These are phyloP conservation scores for Heliamphora pulchella DNA, from an alignment of 179 eudicot species.

Conservation along the genomic window DNA sequence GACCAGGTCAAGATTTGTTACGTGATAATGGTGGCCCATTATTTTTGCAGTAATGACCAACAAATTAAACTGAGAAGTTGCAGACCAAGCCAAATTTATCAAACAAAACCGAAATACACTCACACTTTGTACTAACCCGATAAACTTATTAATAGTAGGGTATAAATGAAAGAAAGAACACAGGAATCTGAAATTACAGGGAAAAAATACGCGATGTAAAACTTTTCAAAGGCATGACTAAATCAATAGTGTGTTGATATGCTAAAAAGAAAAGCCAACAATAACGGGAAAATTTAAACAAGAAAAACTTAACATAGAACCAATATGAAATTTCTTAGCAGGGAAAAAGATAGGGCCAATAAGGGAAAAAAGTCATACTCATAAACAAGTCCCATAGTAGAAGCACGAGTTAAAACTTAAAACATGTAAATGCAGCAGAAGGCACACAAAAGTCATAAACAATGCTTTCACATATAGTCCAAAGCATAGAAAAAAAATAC, in stretches of 20 bases:
- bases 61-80: not conserved
- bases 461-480: slow-evolving; percentile 6
- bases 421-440: not conserved
- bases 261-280: not conserved
- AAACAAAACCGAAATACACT: not conserved
- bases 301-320: not conserved
- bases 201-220: not conserved
- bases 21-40: not conserved
- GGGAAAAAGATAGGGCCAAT: not conserved
- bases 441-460: slow-evolving; percentile 7
- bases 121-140: not conserved
- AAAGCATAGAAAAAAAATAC: not conserved
- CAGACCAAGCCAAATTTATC: not conserved
- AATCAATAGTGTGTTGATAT: not conserved
- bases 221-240: not conserved
- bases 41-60: not conserved
- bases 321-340: not conserved
- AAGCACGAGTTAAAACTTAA: not conserved
- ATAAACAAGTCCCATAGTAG: not conserved
- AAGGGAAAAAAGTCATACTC: not conserved
- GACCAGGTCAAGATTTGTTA: too few relatives aligned
- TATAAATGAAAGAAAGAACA: not conserved
- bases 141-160: not conserved
- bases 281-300: not conserved
- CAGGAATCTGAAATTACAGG: not conserved